These are phyloP conservation scores for Bertia moriformis DNA, from an alignment of 2,329 filamentous ascomycete species.

Conservation along the genomic window DNA sequence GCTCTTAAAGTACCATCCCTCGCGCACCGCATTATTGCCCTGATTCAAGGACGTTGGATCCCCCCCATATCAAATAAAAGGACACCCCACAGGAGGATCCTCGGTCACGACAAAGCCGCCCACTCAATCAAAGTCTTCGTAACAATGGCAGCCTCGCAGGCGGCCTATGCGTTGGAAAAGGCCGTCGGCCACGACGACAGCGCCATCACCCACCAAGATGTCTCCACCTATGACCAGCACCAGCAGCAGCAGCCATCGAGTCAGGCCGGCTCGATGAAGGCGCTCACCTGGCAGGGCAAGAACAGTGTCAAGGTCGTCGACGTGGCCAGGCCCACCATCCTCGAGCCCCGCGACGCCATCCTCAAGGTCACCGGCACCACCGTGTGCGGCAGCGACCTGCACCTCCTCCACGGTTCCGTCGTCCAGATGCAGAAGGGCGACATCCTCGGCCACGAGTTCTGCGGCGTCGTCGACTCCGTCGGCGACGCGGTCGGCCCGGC, in stretches of 20 bases:
- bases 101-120: too few species aligned
- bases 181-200: constrained; percentile 53
- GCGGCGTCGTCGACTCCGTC: constrained; percentile 26
- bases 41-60: too few species aligned
- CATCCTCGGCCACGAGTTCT: constrained; percentile 38
- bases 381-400: constrained; percentile 19
- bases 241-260: constrained; percentile 21
- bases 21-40: too few species aligned
- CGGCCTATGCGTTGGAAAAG: constrained; percentile 54
- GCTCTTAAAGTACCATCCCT: too few species aligned
- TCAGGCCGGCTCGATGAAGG: constrained; percentile 56
- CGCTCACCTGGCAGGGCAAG: constrained; percentile 70
- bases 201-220: constrained; percentile 51
- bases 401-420: constrained; percentile 19
- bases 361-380: constrained; percentile 49
- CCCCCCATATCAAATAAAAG: too few species aligned
- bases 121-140: too few species aligned
- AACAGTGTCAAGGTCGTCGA: constrained; percentile 60
- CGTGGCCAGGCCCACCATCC: constrained; percentile 53
- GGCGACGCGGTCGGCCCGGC: constrained; percentile 35
- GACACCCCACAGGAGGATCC: too few species aligned
- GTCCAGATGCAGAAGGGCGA: constrained; percentile 32
- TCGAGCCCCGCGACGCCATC: constrained; percentile 66
- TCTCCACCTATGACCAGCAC: constrained; percentile 43
- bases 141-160: constrained; percentile 52